Evolutionary conservation across 768 basidiomycete species (phyloP), one percentile per base, ranked within the genome.

Genomic region (Phylloporus scabripes): DNA sequence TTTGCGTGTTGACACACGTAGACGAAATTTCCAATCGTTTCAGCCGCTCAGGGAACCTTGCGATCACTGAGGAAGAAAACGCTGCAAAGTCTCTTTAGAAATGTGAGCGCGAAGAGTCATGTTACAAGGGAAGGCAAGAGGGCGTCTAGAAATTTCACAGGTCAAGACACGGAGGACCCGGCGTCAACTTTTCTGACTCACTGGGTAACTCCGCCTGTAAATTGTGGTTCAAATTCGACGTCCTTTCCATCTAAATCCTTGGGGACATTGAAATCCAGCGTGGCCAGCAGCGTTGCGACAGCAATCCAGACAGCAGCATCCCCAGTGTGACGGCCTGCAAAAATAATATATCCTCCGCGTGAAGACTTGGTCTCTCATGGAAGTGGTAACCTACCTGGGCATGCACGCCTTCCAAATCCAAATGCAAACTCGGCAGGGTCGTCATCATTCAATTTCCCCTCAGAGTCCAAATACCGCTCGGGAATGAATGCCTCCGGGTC

Each of bases 401-500:
- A 52, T 26, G 11, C 6, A 12, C 51, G 38, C 26, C 53, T 20
- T 5, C 53, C 53, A n/a, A 55, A 48, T 24, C 51, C 53, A 29
- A 54, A 54, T 9, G 51, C 6, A 5, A 51, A 12, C 0, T 51
- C 46, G 0, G 34, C 24, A 2, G 53, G 50, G 21, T 54, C 9
- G 15, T 51, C 42, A 5, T 48, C 23, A 4, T 11, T 48, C 53
- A 53, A 38, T 3, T 10, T 14, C 4, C 48, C 48, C 8, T 38
- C 26, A 1, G 37, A 7, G 18, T 53, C 48, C 24, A 58, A 18
- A 17, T 53, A 58, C 7, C 57, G 43, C 17, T 58, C 57, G 0
- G 57, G 57, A 17, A 28, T 31, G 41, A 58, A 58, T 10, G 10
- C 10, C 23, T 49, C 48, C 12, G 55, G 28, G 10, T 53, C 33